Percentiles rank a stretch among this genome's conserved stretches.
phyloP scores from a whole-genome alignment of 805 yeast species.

The Wickerhamiella kurtzmanii region DNA sequence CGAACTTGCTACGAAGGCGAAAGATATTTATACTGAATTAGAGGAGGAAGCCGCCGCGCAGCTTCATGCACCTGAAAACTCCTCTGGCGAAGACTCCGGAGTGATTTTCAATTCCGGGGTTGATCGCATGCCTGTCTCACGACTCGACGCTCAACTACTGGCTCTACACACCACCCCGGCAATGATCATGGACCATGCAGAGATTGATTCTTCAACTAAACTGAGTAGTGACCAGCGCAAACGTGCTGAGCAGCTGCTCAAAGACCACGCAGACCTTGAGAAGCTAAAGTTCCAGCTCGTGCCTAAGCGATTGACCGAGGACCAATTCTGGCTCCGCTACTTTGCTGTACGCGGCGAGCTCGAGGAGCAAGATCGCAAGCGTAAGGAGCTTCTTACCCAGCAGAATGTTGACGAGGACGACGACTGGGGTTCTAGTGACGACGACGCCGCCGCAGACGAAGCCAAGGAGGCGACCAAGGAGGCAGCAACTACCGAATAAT shows the following conservation, averaged over 20 bases:
- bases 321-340: conserved; percentile 64
- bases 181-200: conserved; percentile 29
- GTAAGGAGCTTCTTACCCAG: conserved; percentile 46
- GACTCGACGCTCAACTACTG: conserved; percentile 52
- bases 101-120: conserved; percentile 32
- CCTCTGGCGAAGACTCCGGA: conserved; percentile 15
- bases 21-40: conserved; percentile 23
- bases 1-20: conserved; percentile 31
- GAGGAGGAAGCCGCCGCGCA: conserved; percentile 14
- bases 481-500: background rate
- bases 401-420: conserved; percentile 30
- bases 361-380: conserved; percentile 45
- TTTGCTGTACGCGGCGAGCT: conserved; percentile 41
- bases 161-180: conserved; percentile 39
- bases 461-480: background rate
- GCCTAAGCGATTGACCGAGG: conserved; percentile 45
- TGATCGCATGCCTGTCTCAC: conserved; percentile 31
- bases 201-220: conserved; percentile 30
- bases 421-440: conserved; percentile 31
- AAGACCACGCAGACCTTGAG: conserved; percentile 38
- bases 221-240: conserved; percentile 38
- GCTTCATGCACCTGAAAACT: conserved; percentile 21
- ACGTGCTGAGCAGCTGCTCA: conserved; percentile 34
- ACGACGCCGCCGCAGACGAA: conserved; percentile 1
- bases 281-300: conserved; percentile 49